Evolutionary conservation across 768 basidiomycete genomes (phyloP), one percentile per base, ranked within the genome.

Genomic region (Chalciporus chontae): DNA sequence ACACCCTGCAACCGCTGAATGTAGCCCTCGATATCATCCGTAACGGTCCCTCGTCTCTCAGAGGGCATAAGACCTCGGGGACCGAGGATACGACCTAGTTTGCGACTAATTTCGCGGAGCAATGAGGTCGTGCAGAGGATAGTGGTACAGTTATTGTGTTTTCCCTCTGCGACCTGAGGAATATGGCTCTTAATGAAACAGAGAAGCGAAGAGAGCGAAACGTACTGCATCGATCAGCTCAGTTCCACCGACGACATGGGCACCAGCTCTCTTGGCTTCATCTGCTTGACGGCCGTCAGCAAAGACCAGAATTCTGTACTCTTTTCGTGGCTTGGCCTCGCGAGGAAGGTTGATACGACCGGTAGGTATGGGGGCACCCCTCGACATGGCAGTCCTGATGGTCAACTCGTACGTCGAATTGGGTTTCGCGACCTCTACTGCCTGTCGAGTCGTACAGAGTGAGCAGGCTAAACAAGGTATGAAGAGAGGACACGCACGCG

Each of bases 61-160:
- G 90, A 88, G 10, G 96, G 96, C 94, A 99, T 96, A 40, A 98
- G 72, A 48, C 95, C 95, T 45, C 90, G 82, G 37, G 93, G 94
- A 59, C 95, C 83, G 70, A 89, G 73, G 68, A 87, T 71, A 71
- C 90, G 71, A 67, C 83, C 94, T 3, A 98, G 77, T 61, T 80
- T 84, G 5, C 87, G 83, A 11, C 87, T 85, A 53, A 98, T 90
- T 27, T 83, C 70, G 40, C 82, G 79, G 47, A 93, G 80, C 61
- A 95, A 81, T 13, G 81, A 77, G 3, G 90, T 83, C 0, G 90
- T 90, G 46, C 87, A 89, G 23, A 98, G 77, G 58, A 94, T 87
- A 40, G 89, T 85, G 13, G 90, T 92, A 32, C 63, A 66, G 5
- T 88, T 93, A 53, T 79, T 76, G 56, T 91, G 77, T 48, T 67